Evolutionary conservation across 371 early-diverging fungal genomes (phyloP), one percentile per base, ranked within the genome.

Genomic region (Chytridiales sp.): DNA sequence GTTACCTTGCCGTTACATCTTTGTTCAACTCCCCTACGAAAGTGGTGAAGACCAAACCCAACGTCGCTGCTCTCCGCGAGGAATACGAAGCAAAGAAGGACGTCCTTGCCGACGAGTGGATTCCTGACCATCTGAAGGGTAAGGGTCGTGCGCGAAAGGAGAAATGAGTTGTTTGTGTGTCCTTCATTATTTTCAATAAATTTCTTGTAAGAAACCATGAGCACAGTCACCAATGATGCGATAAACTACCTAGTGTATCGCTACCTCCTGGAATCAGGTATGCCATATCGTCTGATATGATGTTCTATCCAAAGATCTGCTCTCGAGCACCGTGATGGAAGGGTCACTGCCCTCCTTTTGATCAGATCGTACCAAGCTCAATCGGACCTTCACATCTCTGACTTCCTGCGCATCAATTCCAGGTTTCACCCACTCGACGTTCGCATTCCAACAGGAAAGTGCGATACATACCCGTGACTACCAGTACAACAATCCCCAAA

Each of bases 231-330:
- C 35, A 87, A 88, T 69, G 95, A 95, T 59, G 92, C 95, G 75
- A 89, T 96, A 57, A 96, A 96, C 76, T 92, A 93, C 69, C 85
- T 96, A 44, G 85, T 96, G 41, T 92, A 87, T 72, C 80, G 94
- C 62, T 96, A 96, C 67, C 80, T 96, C 41, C 83, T 88, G 62
- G 97, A 96, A 72, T 93, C 94, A 38, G 96, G 93, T 90, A 71
- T 26, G 66, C 22, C 52, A 15, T 51, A 39, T 29, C 13, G 13
- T 13, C 46, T 22, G 17, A 11, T n/a, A 11, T 46, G 11, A n/a
- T 22, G 13, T 22, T 13, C 13, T 38, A 9, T 38, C 38, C 38
- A 38, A 9, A 11, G 38, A 38, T 11, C 38, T n/a, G 38, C 11
- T 38, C 38, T n/a, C n/a, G 1, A 38, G 2, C 2, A 24, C 27